Base-by-base conservation (phyloP, 169 alveolate species). In the Babesia bigemina region DNA sequence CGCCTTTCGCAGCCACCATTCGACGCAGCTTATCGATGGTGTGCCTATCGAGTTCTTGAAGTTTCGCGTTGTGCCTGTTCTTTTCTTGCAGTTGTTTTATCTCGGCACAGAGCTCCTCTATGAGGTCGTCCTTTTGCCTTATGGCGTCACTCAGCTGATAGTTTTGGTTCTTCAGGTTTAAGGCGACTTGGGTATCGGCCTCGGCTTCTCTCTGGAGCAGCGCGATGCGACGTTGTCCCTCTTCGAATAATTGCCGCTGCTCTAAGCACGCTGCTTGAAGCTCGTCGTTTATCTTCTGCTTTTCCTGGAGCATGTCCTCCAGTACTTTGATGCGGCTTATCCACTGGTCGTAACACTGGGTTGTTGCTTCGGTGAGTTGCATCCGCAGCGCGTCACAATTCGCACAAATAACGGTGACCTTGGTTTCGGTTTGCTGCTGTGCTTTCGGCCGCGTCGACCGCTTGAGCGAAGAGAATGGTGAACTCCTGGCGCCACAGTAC, bases 301-400 rank as follows among this genome's bases (percentile, higher is more conserved):
- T 81, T 57, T 63, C 70, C 24, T 63, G 59, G 13, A 81, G 72
- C 88, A 81, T 81, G 36, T 81, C 88, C 69, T 81, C 79, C 29
- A 72, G 72, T n/a, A 75, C 49, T 29, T 81, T 81, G 42, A 81
- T 81, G 44, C 76, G 58, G 17, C 74, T 69, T n/a, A 81, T 49
- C 88, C 88, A 81, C 52, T 55, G 69, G 55, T 81, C 88, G 57
- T 60, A 69, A 48, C 70, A 47, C 61, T 81, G 88, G 10, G 76
- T 81, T 12, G 60, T 81, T 24, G 76, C 65, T 44, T 81, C 85
- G 21, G 88, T 81, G 44, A 81, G 79, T 26, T 81, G 76, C 49
- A 62, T 24, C 39, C 76, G 42, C 56, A 81, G 28, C 56, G 75
- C 65, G 33, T 81, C 88, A 28, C 88, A 81, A 28, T 75, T 44